Base-by-base conservation (phyloP, 2,329 filamentous ascomycete genomes). In the Ceratocystis papillata region DNA sequence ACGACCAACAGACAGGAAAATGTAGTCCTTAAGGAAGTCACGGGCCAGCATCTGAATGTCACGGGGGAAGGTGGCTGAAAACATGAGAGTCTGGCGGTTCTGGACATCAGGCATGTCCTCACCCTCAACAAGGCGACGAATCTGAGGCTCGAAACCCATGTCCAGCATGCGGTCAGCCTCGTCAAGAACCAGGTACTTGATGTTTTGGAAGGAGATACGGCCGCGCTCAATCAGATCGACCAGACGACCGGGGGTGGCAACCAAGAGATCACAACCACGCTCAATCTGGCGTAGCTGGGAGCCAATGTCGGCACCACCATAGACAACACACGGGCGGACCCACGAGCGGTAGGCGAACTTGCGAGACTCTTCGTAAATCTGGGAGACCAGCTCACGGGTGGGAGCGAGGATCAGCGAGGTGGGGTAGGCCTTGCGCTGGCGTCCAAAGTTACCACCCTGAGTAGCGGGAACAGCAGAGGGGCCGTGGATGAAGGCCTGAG, bases 141-240 rank as follows among this genome's bases (percentile, higher is more conserved):
- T 99, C 80, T 99, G 94, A 73, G 94, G 94, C 82, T 99, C 94
- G 83, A 99, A 99, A 94, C 94, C 94, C 94, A 99, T 99, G 84
- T 99, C 94, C 83, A 99, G 83, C 94, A 99, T 99, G 77, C 94
- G 94, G 81, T 99, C 94, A 77, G 94, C 94, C 85, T 99, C 94
- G 73, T 99, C 94, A 65, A 99, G 89, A 72, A 99, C 90, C 69
- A 99, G 85, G 76, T 99, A 99, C 83, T 96, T 97, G 84, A 99
- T 99, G 83, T 96, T 96, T 78, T 87, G 85, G 66, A 99, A 87
- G 57, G 94, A 97, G 76, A 99, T 97, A 75, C 93, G 90, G 74
- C 94, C 94, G 82, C 94, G 90, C 83, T 97, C 94, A 75, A 99
- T 95, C 78, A 99, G 82, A 77, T 99, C 94, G 74, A 97, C 92